These are phyloP conservation scores for Ogataea methanolica DNA, from an alignment of 805 yeast genomes.

Conservation along the genomic window DNA sequence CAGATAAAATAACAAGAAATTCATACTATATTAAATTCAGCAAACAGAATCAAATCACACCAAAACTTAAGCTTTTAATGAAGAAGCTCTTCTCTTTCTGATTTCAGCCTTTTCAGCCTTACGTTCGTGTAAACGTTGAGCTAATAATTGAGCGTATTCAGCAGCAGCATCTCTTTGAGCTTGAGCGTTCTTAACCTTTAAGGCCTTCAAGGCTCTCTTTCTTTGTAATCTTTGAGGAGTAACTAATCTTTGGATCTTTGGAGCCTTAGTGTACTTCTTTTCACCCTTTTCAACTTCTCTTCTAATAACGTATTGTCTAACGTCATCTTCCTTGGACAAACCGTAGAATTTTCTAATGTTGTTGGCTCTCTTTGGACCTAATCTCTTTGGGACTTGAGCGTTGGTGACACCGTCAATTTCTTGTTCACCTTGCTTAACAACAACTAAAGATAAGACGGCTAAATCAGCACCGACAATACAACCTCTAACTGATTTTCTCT, in stretches of 20 bases:
- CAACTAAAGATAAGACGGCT: conserved; percentile 88
- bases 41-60: not conserved
- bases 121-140: conserved; percentile 97
- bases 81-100: conserved; percentile 99
- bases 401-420: conserved; percentile 97
- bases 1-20: too few relatives aligned
- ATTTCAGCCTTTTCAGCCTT: conserved; percentile 98
- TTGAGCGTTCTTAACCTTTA: conserved; percentile 95
- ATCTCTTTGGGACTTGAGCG: conserved; percentile 93
- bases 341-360: conserved; percentile 99
- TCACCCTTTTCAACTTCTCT: conserved; percentile 98
- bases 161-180: conserved; percentile 99
- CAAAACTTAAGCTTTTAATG: conserved; percentile 74
- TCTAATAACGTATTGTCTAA: conserved; percentile 89
- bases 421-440: conserved; percentile 95
- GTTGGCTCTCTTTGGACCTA: conserved; percentile 99
- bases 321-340: conserved; percentile 90
- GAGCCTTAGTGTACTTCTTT: conserved; percentile 99
- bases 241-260: conserved; percentile 98
- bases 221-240: conserved; percentile 99
- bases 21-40: not conserved
- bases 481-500: conserved; percentile 99
- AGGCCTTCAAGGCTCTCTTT: conserved; percentile 94
- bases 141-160: conserved; percentile 98
- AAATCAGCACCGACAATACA: conserved; percentile 97